phyloP scores from a whole-genome alignment of 192 early-diverging fungal genomes.

The Podila horticola region DNA sequence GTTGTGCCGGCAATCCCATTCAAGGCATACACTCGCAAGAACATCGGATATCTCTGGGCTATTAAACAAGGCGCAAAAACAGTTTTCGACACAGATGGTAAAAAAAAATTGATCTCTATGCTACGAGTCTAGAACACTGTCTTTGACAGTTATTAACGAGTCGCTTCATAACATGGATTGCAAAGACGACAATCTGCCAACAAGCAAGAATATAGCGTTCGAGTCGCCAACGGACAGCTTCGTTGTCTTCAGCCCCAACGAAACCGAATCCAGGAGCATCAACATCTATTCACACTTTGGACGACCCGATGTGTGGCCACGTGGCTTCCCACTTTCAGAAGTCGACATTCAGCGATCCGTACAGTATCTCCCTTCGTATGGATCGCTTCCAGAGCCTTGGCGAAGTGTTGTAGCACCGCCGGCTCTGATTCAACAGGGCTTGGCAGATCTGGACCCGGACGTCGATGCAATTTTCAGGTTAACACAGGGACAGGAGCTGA shows the following conservation, averaged over 20 bases:
- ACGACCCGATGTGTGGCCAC: neutral
- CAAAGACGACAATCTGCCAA: neutral
- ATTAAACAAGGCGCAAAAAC: too few species aligned
- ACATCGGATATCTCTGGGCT: too few species aligned
- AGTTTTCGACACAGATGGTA: too few species aligned
- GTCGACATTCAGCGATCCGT: neutral
- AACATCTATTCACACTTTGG: slow-evolving; percentile 5
- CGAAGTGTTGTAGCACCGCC: neutral
- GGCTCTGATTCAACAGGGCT: neutral
- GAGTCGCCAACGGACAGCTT: neutral
- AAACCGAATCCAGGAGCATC: neutral
- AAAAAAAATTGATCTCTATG: too few species aligned
- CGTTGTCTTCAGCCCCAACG: neutral
- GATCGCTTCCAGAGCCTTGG: neutral
- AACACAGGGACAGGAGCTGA: neutral
- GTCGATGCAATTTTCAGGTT: neutral
- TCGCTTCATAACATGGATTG: too few species aligned
- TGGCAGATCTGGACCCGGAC: neutral
- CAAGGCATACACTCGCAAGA: too few species aligned
- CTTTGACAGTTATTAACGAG: too few species aligned
- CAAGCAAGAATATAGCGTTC: neutral
- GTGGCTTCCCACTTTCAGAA: neutral
- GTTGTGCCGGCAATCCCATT: too few species aligned
- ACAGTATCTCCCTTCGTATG: neutral
- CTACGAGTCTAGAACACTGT: too few species aligned